phyloP scores from a whole-genome alignment of 148 eudicot species.

The Nyssa sinensis region DNA sequence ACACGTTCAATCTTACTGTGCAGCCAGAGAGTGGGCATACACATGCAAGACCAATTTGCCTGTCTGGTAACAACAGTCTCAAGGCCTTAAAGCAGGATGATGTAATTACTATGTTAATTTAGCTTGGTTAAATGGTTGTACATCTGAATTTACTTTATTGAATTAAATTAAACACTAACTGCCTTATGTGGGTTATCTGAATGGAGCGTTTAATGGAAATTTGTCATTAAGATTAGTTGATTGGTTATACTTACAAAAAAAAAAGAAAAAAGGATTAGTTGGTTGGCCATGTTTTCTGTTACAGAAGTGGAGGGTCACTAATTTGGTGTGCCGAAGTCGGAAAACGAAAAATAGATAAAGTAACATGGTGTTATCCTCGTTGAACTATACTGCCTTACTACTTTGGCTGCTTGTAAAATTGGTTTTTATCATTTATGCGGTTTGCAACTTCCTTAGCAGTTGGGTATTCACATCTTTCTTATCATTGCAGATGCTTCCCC shows the following conservation, averaged over 20 bases:
- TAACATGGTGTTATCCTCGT: too few species aligned
- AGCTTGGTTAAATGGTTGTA: neutral
- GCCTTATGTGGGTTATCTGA: neutral
- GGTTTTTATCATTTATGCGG: too few species aligned
- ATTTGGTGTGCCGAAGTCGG: neutral
- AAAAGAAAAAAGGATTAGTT: too few species aligned
- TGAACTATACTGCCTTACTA: too few species aligned
- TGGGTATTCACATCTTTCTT: conserved; percentile 16
- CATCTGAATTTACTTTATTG: too few species aligned
- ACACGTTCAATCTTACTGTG: neutral
- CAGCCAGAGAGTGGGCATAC: neutral
- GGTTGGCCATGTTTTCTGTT: neutral
- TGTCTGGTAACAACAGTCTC: neutral
- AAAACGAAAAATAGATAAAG: too few species aligned
- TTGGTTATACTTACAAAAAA: too few species aligned
- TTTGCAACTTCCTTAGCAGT: neutral
- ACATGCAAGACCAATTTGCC: neutral
- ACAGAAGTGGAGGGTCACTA: too few species aligned
- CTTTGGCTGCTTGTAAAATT: neutral
- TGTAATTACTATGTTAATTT: neutral
- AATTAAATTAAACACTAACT: too few species aligned
- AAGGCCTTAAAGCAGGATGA: neutral
- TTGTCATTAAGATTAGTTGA: neutral
- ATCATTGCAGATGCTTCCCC: conserved; percentile 78
- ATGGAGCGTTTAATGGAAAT: neutral